Evolutionary conservation across 129 eudicot species (phyloP), one percentile per base, ranked within the genome.

Genomic region (Cynara cardunculus): DNA sequence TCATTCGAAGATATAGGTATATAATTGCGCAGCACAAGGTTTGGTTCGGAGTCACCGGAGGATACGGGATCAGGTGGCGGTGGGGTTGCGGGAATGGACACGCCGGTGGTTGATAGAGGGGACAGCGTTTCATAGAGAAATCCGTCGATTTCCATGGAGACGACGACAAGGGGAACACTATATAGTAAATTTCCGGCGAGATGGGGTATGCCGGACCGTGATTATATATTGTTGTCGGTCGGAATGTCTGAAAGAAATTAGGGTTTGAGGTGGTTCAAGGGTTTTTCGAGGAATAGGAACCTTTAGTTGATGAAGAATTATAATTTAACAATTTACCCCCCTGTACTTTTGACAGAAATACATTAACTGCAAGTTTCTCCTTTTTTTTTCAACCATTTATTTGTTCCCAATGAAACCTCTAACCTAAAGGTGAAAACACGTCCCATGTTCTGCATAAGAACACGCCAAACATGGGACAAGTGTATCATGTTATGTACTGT

Each of bases 101-200:
- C 16, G 44, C 46, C 46, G 44, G 78, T 69, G 46, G 79, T 61
- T 84, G 83, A 75, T 39, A 94, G 88, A 8, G 97, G 97, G 69
- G 82, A 84, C 53, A 94, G 90, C 84, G 98, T 91, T 70, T 91
- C 96, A 82, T 94, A 94, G 34, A 84, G 41, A 27, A 87, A 75
- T 4, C 78, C 84, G 71, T 82, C 86, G 71, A 19, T 41, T 78
- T 83, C 91, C 90, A 87, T 87, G 69, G 81, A 34, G 68, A 75
- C 34, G 27, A 53, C 32, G 71, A 30, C 1, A 19, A 67, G 4
- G 27, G 66, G 26, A 59, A n/a, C 62, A 34, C 19, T 13, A n/a
- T 24, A 3, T 32, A 10, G 12, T 25, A 24, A 26, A 34, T 75
- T 75, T 37, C 32, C 78, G 74, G 80, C 80, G 80, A 74, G 37